phyloP scores from a whole-genome alignment of 768 basidiomycete species.

The Pisolithus sp. region DNA sequence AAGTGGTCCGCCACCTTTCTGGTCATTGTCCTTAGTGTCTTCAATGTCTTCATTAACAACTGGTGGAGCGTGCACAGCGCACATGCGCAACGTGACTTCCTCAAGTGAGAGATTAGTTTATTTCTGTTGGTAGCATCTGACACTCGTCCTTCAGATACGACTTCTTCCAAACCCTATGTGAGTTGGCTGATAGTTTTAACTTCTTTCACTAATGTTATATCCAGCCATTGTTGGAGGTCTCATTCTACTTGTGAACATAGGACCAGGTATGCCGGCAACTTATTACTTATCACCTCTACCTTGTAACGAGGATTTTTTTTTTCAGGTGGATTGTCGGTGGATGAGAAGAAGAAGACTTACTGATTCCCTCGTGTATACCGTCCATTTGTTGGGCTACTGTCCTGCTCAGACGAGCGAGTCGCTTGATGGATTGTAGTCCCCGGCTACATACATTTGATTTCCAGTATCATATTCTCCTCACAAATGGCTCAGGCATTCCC shows the following conservation, averaged over 20 bases:
- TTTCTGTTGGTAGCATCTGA: constrained; percentile 15
- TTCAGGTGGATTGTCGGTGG: constrained; percentile 87
- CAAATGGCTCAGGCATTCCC: no score
- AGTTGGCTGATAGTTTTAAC: constrained; percentile 1
- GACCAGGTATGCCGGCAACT: constrained; percentile 59
- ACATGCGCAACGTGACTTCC: constrained; percentile 96
- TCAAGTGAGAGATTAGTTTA: constrained; percentile 62
- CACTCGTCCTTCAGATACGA: constrained; percentile 62
- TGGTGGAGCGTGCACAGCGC: constrained; percentile 93
- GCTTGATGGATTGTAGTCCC: neutral
- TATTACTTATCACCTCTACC: neutral
- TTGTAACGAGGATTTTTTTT: constrained; percentile 1
- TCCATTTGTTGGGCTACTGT: neutral
- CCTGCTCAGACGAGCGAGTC: neutral
- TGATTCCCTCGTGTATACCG: constrained; percentile 22
- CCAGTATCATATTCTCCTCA: no score
- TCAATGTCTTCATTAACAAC: constrained; percentile 98
- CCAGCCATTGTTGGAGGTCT: constrained; percentile 93
- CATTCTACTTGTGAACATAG: constrained; percentile 96
- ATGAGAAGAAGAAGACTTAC: constrained; percentile 98
- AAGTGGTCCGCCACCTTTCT: constrained; percentile 98
- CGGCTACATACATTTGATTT: constrained; percentile 13
- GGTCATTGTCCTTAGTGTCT: constrained; percentile 82
- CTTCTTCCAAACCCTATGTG: constrained; percentile 96
- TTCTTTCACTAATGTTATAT: neutral